Conservation (phyloP, 176 grass and related monocot species). For the Bothriochloa decipiens region DNA sequence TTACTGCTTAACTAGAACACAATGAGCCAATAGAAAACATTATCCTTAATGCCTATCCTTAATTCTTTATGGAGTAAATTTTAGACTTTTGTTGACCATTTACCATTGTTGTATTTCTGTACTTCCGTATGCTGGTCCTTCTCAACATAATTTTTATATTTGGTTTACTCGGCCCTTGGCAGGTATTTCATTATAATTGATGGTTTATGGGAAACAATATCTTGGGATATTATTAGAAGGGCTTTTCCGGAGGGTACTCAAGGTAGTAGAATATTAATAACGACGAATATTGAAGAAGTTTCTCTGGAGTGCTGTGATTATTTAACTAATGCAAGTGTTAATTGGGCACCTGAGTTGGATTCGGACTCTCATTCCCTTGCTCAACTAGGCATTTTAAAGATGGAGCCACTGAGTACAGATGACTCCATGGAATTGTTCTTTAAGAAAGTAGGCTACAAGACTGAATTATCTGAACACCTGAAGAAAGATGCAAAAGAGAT, state of each 20-base stretch:
- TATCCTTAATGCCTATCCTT: too few relatives aligned
- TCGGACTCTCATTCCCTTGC: too few relatives aligned
- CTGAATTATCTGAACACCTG: neutral
- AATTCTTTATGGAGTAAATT: too few relatives aligned
- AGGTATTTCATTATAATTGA: neutral
- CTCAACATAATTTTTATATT: too few relatives aligned
- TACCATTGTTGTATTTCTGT: neutral
- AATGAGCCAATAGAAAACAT: too few relatives aligned
- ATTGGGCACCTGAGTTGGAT: too few relatives aligned
- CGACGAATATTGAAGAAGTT: neutral
- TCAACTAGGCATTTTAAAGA: neutral
- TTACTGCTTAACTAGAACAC: too few relatives aligned
- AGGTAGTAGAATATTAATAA: neutral
- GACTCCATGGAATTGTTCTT: neutral
- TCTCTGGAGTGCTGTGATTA: neutral
- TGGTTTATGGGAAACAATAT: neutral
- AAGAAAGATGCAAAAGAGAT: neutral
- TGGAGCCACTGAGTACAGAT: neutral
- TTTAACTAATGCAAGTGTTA: neutral
- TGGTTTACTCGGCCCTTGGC: neutral
- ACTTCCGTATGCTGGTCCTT: too few relatives aligned
- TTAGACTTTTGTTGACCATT: too few relatives aligned
- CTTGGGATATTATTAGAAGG: neutral
- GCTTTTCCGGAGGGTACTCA: neutral
- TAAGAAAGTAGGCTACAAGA: neutral